Conservation (phyloP, 345 rosid species). For the Lagerstroemia speciosa region DNA sequence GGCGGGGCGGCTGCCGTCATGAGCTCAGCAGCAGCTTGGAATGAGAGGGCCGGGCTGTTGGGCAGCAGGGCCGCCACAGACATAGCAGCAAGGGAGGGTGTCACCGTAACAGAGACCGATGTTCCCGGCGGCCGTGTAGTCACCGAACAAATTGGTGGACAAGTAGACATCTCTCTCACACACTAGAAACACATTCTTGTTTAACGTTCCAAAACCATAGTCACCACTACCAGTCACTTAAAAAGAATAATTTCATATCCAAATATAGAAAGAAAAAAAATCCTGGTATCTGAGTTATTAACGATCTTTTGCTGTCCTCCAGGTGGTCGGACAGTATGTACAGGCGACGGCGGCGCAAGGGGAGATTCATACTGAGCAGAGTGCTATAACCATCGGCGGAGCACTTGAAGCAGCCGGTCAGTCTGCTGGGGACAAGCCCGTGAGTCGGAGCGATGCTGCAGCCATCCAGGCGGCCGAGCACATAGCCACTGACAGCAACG, state of each 20-base stretch:
- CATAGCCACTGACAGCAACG: slow-evolving; percentile 11
- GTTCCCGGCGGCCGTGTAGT: slow-evolving; percentile 16
- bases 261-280: too few relatives aligned
- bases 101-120: slow-evolving; percentile 14
- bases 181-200: too few relatives aligned
- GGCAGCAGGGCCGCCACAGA: slow-evolving; percentile 10
- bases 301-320: background rate
- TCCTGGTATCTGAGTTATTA: too few relatives aligned
- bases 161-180: slow-evolving; percentile 8
- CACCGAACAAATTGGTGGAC: slow-evolving; percentile 20
- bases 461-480: slow-evolving; percentile 16
- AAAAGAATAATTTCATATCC: too few relatives aligned
- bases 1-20: slow-evolving; percentile 15
- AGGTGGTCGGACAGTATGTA: slow-evolving; percentile 20
- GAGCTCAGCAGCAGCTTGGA: slow-evolving; percentile 18
- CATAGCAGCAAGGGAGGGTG: slow-evolving; percentile 1
- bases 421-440: slow-evolving; percentile 16
- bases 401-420: slow-evolving; percentile 19
- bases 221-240: too few relatives aligned
- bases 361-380: background rate
- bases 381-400: slow-evolving; percentile 13
- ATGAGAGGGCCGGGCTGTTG: slow-evolving; percentile 25
- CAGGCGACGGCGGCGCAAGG: background rate
- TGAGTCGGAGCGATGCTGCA: slow-evolving; percentile 17
- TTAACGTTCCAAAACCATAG: too few relatives aligned